Conservation (phyloP, 768 basidiomycete genomes). For the Russula sp. region DNA sequence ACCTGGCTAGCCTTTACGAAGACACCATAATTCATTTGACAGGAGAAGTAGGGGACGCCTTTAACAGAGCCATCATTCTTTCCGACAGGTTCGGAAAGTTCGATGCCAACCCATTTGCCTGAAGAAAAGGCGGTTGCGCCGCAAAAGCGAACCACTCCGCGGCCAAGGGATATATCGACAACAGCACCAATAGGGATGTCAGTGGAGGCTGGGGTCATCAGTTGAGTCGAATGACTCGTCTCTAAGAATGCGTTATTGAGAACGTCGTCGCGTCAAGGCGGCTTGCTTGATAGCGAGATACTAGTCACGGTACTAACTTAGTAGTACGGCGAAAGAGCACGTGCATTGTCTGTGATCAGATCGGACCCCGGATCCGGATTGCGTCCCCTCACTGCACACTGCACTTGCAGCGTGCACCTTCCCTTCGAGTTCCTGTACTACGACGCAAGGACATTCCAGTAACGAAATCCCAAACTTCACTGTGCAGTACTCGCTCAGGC, state of each 20-base stretch:
- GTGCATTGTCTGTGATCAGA: not conserved
- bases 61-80: constrained; percentile 95
- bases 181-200: constrained; percentile 61
- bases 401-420: not conserved
- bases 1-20: constrained; percentile 88
- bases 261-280: not conserved
- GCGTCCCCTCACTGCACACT: not conserved
- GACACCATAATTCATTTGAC: constrained; percentile 71
- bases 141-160: constrained; percentile 80
- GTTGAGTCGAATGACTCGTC: too few relatives aligned
- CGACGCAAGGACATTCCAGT: not conserved
- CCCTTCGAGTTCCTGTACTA: not conserved
- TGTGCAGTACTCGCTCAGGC: not conserved
- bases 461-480: not conserved
- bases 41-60: constrained; percentile 76
- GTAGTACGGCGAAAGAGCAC: too few relatives aligned
- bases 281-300: too few relatives aligned
- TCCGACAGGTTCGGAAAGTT: constrained; percentile 73
- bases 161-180: constrained; percentile 74
- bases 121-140: constrained; percentile 78
- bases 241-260: not conserved
- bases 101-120: constrained; percentile 95
- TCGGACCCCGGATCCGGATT: constrained; percentile 3
- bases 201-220: constrained; percentile 24
- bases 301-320: too few relatives aligned